These are phyloP conservation scores for Quercus engelmannii DNA, from an alignment of 306 rosid species.

Conservation along the genomic window DNA sequence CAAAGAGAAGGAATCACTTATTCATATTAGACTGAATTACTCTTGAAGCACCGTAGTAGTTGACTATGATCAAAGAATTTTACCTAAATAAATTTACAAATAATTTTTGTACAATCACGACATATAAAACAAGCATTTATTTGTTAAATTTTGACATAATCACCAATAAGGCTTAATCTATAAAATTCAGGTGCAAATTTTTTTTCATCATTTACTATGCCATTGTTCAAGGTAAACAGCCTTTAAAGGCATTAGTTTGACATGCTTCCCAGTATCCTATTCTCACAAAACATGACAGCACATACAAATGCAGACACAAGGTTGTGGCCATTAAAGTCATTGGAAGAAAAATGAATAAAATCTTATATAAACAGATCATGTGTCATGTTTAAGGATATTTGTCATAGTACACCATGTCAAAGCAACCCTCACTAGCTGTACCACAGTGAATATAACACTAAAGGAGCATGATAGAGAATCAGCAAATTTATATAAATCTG, in stretches of 20 bases:
- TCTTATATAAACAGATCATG: neutral
- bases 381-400: neutral
- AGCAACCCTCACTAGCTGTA: neutral
- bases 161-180: neutral
- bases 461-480: neutral
- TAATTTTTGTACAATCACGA: neutral
- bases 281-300: neutral
- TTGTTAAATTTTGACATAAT: neutral
- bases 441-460: neutral
- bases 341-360: neutral
- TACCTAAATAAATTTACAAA: neutral
- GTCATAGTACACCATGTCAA: neutral
- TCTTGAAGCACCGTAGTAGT: neutral
- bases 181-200: neutral
- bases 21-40: neutral
- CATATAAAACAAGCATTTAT: neutral
- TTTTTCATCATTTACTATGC: neutral
- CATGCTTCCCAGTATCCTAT: constrained; percentile 4
- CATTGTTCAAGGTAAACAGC: neutral
- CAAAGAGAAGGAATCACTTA: constrained; percentile 19
- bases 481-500: no score
- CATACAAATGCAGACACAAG: neutral
- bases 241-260: constrained; percentile 1
- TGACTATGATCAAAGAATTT: neutral
- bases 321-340: neutral